Base-by-base conservation (phyloP, 208 protist species). In the Leishmania martiniquensis region DNA sequence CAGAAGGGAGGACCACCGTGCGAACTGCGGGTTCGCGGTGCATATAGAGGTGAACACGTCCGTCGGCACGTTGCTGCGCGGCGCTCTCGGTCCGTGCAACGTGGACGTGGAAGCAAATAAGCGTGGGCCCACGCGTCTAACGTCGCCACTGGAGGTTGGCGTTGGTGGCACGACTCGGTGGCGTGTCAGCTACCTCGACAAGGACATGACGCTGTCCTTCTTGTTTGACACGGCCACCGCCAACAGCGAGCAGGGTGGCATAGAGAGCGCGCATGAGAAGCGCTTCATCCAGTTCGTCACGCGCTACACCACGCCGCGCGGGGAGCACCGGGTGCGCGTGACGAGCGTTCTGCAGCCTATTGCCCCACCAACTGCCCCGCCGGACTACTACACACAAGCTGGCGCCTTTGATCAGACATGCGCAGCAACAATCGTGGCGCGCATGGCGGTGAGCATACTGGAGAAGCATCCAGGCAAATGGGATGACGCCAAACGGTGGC, bases 361-460 rank as follows among this genome's bases (percentile, higher is more conserved):
- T 62, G 85, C 91, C n/a, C 90, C 86, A 37, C 25, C 85, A 25
- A 67, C 34, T 12, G 80, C 79, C 25, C 69, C 86, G 25, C 82
- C 91, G 34, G 70, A 75, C 42, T 95, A 86, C 85, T 95, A 89
- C 80, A 82, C 80, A 15, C 65, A 82, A 51, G 32, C 73, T 20
- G 52, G 87, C 34, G 78, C 89, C 20, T 99, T 99, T 83, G 99
- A 99, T 81, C 98, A 99, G 86, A 98, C 99, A 20, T 95, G 91
- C 60, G 91, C 93, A 3, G 80, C 90, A 1, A 93, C 91, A 13
- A 82, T 96, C 47, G 85, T 96, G 60, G 89, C 91, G 3, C 91
- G 93, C 60, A 92, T 97, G 81, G 90, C 86, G 6, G 88, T 95
- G 51, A 87, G 81, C 72, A 86, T 94, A 13, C 57, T 97, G 0